Conservation (phyloP, 1,284 basidiomycete genomes). For the Paramarasmius palmivorus region DNA sequence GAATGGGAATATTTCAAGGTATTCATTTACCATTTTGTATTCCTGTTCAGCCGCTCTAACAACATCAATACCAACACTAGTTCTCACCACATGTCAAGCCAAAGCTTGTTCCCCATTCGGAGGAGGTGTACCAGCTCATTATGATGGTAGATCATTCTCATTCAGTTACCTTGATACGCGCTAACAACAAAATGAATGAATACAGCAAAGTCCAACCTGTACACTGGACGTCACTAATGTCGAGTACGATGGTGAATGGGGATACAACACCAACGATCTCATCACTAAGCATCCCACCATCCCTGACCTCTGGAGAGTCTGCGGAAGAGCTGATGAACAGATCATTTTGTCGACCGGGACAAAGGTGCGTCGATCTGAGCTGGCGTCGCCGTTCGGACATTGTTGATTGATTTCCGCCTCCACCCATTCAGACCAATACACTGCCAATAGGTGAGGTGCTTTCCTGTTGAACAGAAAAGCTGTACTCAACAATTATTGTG, state of each 20-base stretch:
- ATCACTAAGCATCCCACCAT: slow-evolving; percentile 38
- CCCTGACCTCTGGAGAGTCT: slow-evolving; percentile 32
- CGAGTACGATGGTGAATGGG: slow-evolving; percentile 16
- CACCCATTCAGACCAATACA: background rate
- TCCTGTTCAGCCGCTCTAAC: too few species aligned
- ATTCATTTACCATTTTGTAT: too few species aligned
- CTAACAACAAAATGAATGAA: background rate
- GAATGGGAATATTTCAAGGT: slow-evolving; percentile 6
- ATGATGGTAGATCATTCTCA: background rate
- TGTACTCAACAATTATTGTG: background rate
- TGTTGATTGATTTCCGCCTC: too few species aligned
- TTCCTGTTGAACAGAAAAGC: too few species aligned
- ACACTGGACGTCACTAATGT: slow-evolving; percentile 9
- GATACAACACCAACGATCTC: slow-evolving; percentile 33
- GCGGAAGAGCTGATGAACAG: slow-evolving; percentile 43
- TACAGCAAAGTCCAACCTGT: slow-evolving; percentile 4
- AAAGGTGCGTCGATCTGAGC: slow-evolving; percentile 28
- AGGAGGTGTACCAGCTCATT: slow-evolving; percentile 13
- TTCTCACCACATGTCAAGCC: slow-evolving; percentile 11
- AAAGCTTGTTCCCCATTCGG: slow-evolving; percentile 4
- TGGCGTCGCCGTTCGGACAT: background rate
- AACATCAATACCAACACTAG: background rate
- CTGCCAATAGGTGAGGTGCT: background rate
- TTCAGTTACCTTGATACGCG: background rate
- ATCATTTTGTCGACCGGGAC: slow-evolving; percentile 45